phyloP scores from a whole-genome alignment of 2,329 filamentous ascomycete genomes.

The Hansfordia pulvinata region DNA sequence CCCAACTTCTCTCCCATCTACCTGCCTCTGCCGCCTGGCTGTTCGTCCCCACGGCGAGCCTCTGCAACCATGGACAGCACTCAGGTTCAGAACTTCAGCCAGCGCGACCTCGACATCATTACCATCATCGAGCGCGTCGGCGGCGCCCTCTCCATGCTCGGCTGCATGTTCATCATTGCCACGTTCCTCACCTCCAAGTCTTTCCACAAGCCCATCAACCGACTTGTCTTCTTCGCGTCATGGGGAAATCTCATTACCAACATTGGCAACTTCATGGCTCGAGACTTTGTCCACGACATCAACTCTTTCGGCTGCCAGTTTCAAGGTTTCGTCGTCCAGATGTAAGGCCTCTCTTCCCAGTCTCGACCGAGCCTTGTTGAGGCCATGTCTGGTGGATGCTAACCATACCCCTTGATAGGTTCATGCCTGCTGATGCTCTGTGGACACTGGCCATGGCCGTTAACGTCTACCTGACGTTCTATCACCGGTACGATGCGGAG shows the following conservation, averaged over 20 bases:
- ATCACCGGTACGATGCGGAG: slow-evolving; percentile 53
- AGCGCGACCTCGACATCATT: slow-evolving; percentile 36
- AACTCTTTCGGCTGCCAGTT: slow-evolving; percentile 49
- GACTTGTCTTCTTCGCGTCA: slow-evolving; percentile 71
- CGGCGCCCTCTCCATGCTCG: slow-evolving; percentile 58
- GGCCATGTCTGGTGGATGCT: slow-evolving; percentile 5
- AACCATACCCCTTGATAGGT: slow-evolving; percentile 32
- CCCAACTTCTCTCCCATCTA: no score
- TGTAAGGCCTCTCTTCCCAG: slow-evolving; percentile 36
- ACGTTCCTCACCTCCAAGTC: slow-evolving; percentile 55
- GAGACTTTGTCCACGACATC: slow-evolving; percentile 36
- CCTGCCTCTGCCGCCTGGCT: no score
- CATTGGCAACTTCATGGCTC: slow-evolving; percentile 61
- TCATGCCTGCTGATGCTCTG: slow-evolving; percentile 61
- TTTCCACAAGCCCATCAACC: slow-evolving; percentile 80
- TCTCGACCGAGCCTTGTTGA: not conserved
- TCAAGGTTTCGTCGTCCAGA: slow-evolving; percentile 71
- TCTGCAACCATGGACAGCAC: no score
- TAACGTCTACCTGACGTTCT: slow-evolving; percentile 75
- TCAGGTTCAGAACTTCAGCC: no score
- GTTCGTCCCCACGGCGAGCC: no score
- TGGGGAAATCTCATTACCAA: slow-evolving; percentile 72
- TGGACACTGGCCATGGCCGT: slow-evolving; percentile 75
- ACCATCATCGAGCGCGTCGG: slow-evolving; percentile 51
- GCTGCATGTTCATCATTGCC: slow-evolving; percentile 56